Conservation (phyloP, 768 basidiomycete species). For the Boletus huronensis region DNA sequence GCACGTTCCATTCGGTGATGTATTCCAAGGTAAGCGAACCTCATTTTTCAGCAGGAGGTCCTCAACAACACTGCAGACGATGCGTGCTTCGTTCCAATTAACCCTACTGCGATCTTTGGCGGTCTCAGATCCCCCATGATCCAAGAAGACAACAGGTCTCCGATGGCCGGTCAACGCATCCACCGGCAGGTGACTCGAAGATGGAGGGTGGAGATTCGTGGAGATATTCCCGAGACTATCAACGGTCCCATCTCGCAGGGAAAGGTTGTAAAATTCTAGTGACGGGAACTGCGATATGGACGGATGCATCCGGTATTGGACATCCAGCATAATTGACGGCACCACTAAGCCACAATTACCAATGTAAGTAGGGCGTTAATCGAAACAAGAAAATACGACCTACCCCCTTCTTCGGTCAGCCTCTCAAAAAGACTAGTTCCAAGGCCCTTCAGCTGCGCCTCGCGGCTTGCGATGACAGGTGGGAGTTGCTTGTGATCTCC, state of each 20-base stretch:
- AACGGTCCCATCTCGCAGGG: constrained; percentile 73
- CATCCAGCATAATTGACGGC: constrained; percentile 89
- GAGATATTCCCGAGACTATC: constrained; percentile 45
- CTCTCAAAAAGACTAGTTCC: constrained; percentile 86
- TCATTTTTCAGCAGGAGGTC: constrained; percentile 76
- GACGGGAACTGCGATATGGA: constrained; percentile 85
- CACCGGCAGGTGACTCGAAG: constrained; percentile 47
- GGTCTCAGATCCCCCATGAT: constrained; percentile 71
- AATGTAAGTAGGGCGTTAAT: constrained; percentile 1
- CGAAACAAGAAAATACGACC: constrained; percentile 27
- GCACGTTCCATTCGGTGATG: neutral
- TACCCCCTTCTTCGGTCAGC: constrained; percentile 78
- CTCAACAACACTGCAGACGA: constrained; percentile 76
- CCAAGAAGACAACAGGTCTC: constrained; percentile 74
- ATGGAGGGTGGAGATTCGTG: constrained; percentile 57
- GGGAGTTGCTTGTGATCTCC: constrained; percentile 98
- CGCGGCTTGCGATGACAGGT: constrained; percentile 75
- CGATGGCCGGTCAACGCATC: constrained; percentile 38
- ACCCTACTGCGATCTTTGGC: constrained; percentile 67
- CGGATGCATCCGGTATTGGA: constrained; percentile 97
- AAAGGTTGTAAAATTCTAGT: constrained; percentile 71
- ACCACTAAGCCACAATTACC: constrained; percentile 45
- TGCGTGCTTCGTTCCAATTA: constrained; percentile 73
- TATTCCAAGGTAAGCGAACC: constrained; percentile 39
- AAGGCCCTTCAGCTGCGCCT: constrained; percentile 71